Evolutionary conservation across 2,329 filamentous ascomycete genomes (phyloP).

Genomic region (Dichotomopilus funicola): DNA sequence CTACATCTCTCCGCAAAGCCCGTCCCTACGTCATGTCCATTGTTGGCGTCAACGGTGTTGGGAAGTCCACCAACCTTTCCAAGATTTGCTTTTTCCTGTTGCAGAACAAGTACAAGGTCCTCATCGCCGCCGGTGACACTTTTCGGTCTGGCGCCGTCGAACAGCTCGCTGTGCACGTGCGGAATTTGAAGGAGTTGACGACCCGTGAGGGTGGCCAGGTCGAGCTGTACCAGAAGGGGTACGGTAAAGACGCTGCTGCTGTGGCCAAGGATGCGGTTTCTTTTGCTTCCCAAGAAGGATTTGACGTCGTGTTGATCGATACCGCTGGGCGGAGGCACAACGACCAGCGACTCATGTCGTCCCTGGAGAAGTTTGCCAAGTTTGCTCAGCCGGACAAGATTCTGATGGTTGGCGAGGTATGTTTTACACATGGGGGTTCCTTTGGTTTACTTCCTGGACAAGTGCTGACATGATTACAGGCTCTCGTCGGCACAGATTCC

Average conservation of each 20-base stretch:
- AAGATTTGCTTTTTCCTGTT: slow-evolving; percentile 98
- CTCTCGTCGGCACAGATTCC: slow-evolving; percentile 89
- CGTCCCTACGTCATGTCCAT: slow-evolving; percentile 97
- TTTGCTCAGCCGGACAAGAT: slow-evolving; percentile 97
- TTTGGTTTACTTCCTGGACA: background rate
- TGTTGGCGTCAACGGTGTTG: slow-evolving; percentile 95
- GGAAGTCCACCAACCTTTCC: slow-evolving; percentile 94
- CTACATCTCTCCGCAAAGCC: slow-evolving; percentile 53
- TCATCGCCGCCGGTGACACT: slow-evolving; percentile 91
- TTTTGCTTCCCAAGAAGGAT: slow-evolving; percentile 66
- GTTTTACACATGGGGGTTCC: slow-evolving; percentile 5
- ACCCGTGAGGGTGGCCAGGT: slow-evolving; percentile 77
- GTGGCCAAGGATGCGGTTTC: slow-evolving; percentile 92
- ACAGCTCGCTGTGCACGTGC: slow-evolving; percentile 90
- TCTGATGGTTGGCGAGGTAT: slow-evolving; percentile 73
- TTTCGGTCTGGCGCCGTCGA: slow-evolving; percentile 97
- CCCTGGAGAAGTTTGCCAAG: slow-evolving; percentile 93
- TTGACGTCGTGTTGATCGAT: slow-evolving; percentile 93
- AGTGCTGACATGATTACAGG: slow-evolving; percentile 37
- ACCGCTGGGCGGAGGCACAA: slow-evolving; percentile 94
- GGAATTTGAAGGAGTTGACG: slow-evolving; percentile 84
- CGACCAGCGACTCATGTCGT: slow-evolving; percentile 91
- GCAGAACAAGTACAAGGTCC: slow-evolving; percentile 92
- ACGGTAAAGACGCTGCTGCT: slow-evolving; percentile 93
- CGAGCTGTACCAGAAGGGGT: slow-evolving; percentile 93